Base-by-base conservation (phyloP, 2,329 filamentous ascomycete genomes). In the Fusarium albosuccineum region DNA sequence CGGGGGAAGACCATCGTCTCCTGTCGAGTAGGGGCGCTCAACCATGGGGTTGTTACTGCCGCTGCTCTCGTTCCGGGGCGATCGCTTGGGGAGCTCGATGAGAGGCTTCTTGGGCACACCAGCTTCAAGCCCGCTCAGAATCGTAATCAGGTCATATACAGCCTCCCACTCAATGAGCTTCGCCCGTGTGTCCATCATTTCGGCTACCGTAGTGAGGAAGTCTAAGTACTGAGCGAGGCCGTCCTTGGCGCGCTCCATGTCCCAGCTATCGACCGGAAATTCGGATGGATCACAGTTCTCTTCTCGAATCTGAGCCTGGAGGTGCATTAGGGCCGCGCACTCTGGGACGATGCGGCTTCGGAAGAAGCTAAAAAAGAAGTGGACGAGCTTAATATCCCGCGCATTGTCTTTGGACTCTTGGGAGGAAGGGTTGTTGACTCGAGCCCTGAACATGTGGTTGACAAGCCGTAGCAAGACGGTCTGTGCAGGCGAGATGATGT, bases 191-290 rank as follows among this genome's bases (percentile, higher is more conserved):
- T 93, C 91, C 42, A 90, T 86, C 72, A 95, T 91, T 74, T 97
- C 94, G 0, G 93, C 94, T 29, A 97, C 87, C 0, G 96, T 94
- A 14, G 92, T 93, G 55, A 97, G 91, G 76, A 98, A 97, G 72
- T 97, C 94, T 2, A 98, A 87, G 75, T 97, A 97, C 77, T 97
- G 94, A 52, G 94, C 93, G 1, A 98, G 88, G 1, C 95, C 95
- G 74, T 98, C 95, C 77, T 97, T 97, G 60, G 97, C 95, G 13
- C 95, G 89, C 77, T 98, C 95, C 91, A 98, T 97, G 73, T 98
- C 95, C 95, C 95, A 98, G 46, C 94, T 87, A 73, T 98, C 97
- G 2, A 97, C 89, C 0, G 95, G 95, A 73, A 97, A 98, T 73
- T 97, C 94, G 64, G 92, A 89, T 0, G 93, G 89, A 62, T 95